Evolutionary conservation across 306 rosid species (phyloP).

Genomic region (Rosa chinensis): DNA sequence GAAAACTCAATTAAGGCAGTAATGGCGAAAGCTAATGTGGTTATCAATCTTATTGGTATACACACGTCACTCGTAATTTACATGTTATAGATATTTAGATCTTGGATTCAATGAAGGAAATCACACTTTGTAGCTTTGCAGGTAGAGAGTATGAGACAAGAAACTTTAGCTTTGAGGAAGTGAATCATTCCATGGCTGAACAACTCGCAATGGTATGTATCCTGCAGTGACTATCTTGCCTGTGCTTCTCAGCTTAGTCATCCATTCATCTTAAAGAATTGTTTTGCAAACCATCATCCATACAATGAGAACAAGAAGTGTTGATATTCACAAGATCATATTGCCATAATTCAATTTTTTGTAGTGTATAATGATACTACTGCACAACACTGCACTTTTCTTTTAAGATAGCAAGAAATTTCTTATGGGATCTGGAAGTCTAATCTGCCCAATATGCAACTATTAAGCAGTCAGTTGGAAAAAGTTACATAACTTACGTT

Average conservation of each 20-base stretch:
- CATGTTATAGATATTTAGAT: constrained; percentile 15
- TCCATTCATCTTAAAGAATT: neutral
- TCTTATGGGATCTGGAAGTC: neutral
- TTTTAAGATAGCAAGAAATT: neutral
- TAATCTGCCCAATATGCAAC: neutral
- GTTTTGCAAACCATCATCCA: neutral
- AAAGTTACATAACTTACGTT: neutral
- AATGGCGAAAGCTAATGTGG: constrained; percentile 95
- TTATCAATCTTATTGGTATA: constrained; percentile 92
- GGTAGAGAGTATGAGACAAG: constrained; percentile 98
- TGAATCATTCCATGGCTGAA: constrained; percentile 86
- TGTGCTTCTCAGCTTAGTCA: constrained; percentile 7
- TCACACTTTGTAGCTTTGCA: constrained; percentile 43
- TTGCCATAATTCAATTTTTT: neutral
- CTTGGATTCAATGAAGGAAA: constrained; percentile 24
- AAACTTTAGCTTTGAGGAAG: constrained; percentile 95
- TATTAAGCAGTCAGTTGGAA: neutral
- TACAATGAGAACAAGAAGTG: neutral
- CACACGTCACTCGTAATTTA: constrained; percentile 5
- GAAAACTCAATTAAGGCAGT: constrained; percentile 95
- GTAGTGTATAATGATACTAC: neutral
- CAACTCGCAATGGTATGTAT: constrained; percentile 69
- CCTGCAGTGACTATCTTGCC: neutral
- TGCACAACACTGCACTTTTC: neutral
- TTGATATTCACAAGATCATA: neutral